Conservation (phyloP, 140 eudicot genomes). For the Anethum foeniculum region DNA sequence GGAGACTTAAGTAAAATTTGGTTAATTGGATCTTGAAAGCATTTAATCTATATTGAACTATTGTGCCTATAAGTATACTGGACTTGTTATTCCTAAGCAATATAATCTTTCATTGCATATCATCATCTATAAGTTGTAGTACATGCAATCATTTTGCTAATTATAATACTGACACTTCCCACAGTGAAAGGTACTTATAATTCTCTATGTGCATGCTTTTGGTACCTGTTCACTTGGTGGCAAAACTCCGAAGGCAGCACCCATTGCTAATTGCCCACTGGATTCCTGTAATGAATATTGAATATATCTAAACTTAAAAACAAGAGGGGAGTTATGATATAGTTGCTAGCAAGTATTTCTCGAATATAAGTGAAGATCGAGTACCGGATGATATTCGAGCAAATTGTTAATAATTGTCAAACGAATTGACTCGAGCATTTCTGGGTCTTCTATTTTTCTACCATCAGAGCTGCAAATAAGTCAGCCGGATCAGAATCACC, state of each 20-base stretch:
- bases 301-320: constrained; percentile 7
- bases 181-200: neutral
- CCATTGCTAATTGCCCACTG: constrained; percentile 83
- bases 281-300: constrained; percentile 56
- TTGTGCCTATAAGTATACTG: neutral
- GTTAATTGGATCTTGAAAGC: neutral
- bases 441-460: constrained; percentile 90
- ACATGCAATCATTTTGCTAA: neutral
- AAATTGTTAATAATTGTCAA: constrained; percentile 76
- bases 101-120: neutral
- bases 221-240: constrained; percentile 61
- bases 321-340: neutral
- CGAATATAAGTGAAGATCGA: neutral
- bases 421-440: constrained; percentile 92
- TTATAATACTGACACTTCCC: neutral
- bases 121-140: neutral
- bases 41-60: neutral
- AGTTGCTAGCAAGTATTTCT: neutral
- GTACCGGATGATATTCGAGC: constrained; percentile 86
- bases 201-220: neutral
- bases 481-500: constrained; percentile 3
- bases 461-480: constrained; percentile 66
- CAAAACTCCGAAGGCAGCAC: constrained; percentile 71
- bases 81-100: neutral
- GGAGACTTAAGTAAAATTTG: neutral